These are phyloP conservation scores for Filosporella fistucella DNA, from an alignment of 495 filamentous ascomycete genomes.

Conservation along the genomic window DNA sequence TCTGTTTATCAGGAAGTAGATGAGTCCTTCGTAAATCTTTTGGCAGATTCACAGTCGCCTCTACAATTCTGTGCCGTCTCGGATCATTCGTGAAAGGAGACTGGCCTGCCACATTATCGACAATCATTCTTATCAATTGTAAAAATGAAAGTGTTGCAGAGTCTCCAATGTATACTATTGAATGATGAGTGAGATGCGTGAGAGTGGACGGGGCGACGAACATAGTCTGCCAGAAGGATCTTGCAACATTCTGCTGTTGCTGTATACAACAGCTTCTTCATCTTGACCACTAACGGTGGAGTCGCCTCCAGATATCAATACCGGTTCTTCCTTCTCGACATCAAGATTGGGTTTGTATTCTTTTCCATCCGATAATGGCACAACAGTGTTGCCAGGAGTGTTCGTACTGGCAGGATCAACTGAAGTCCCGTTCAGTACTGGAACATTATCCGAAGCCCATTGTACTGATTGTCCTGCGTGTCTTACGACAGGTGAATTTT, in stretches of 20 bases:
- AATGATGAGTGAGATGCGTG: neutral
- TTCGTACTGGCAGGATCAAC: too few species aligned
- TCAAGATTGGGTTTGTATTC: neutral
- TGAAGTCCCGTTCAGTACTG: too few species aligned
- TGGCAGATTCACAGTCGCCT: constrained; percentile 50
- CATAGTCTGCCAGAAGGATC: constrained; percentile 52
- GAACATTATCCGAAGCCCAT: too few species aligned
- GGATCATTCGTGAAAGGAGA: constrained; percentile 68
- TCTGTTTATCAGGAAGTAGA: constrained; percentile 49
- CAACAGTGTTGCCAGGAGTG: too few species aligned
- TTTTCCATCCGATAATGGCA: too few species aligned
- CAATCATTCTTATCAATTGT: constrained; percentile 68
- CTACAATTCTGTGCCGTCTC: constrained; percentile 62
- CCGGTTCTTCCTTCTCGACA: neutral
- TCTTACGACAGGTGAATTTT: too few species aligned
- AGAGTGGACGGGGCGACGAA: constrained; percentile 31
- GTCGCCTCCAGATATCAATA: neutral
- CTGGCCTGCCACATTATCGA: constrained; percentile 58
- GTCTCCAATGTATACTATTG: constrained; percentile 63
- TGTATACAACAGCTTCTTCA: constrained; percentile 55
- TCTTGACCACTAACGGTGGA: constrained; percentile 32
- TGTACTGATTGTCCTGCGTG: too few species aligned
- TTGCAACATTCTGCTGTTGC: constrained; percentile 53
- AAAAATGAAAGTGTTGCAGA: constrained; percentile 68
- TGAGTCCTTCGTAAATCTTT: constrained; percentile 21